Evolutionary conservation across 352 stramenopile genomes (phyloP).

Genomic region (Halophytophthora polymorphica): DNA sequence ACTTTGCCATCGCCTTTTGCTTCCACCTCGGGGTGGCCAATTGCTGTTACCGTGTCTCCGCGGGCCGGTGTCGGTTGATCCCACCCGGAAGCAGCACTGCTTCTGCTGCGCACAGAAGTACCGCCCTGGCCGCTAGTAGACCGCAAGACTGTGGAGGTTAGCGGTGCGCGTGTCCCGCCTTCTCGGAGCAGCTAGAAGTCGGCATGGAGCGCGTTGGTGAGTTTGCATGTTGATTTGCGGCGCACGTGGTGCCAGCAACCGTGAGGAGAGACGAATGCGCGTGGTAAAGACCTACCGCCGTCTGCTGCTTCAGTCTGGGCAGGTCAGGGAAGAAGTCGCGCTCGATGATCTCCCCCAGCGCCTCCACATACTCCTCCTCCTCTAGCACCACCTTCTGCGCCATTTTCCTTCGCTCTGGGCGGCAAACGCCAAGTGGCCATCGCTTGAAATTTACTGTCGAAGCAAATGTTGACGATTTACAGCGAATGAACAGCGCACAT

Average conservation of each 20-base stretch:
- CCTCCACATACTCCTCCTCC: constrained; percentile 77
- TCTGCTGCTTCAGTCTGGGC: constrained; percentile 48
- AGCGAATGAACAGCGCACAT: no score
- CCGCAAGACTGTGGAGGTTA: constrained; percentile 23
- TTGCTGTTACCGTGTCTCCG: constrained; percentile 2
- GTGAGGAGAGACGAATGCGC: not conserved
- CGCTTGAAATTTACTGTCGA: no score
- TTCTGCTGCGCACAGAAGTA: constrained; percentile 18
- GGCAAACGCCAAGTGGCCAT: no score
- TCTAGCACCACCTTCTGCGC: constrained; percentile 65
- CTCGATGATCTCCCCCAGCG: constrained; percentile 78
- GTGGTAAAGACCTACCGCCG: constrained; percentile 25
- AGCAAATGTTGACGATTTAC: no score
- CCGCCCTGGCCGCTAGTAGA: constrained; percentile 6
- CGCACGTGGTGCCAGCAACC: not conserved
- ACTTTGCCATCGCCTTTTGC: constrained; percentile 1
- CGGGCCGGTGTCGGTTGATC: constrained; percentile 50
- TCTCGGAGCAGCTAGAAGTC: constrained; percentile 26
- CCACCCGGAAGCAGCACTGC: constrained; percentile 35
- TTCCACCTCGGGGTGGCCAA: not conserved
- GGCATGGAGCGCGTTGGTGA: not conserved
- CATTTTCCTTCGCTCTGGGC: no score
- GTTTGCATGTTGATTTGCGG: not conserved
- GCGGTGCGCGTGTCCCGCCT: constrained; percentile 12
- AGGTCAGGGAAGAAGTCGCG: constrained; percentile 87